Conservation (phyloP, 257 asterid species). For the Ballota nigra region DNA sequence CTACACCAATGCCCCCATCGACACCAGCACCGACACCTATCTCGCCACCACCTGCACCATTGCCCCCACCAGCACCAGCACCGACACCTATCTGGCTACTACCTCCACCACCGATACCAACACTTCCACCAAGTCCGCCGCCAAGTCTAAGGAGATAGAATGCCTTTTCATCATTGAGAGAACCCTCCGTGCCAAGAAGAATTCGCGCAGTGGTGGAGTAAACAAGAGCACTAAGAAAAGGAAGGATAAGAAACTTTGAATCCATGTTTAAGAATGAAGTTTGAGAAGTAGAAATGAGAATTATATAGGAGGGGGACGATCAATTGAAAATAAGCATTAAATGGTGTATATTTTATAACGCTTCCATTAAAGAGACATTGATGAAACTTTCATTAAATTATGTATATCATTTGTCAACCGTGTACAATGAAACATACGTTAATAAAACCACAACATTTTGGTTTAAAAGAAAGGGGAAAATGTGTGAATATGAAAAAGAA, state of each 20-base stretch:
- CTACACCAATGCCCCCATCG: too few species aligned
- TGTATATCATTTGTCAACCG: conserved; percentile 11
- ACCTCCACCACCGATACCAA: neutral
- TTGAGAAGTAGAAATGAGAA: neutral
- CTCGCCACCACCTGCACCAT: too few species aligned
- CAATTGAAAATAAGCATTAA: too few species aligned
- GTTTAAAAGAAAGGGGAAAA: neutral
- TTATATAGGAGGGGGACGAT: too few species aligned
- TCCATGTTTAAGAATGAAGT: conserved; percentile 6
- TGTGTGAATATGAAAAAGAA: too few species aligned
- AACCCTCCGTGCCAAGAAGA: conserved; percentile 14
- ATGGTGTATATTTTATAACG: too few species aligned
- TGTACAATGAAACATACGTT: neutral
- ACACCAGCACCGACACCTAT: too few species aligned
- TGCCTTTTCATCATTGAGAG: conserved; percentile 22
- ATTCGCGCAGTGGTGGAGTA: conserved; percentile 27
- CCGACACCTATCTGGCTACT: conserved; percentile 20
- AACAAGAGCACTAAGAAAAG: conserved; percentile 26
- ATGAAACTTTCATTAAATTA: neutral
- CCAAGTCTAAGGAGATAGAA: conserved; percentile 13
- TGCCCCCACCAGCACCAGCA: too few species aligned
- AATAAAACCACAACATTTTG: conserved; percentile 10
- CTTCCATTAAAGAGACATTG: too few species aligned
- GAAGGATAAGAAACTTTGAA: conserved; percentile 15
- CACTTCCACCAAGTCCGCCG: conserved; percentile 24